phyloP scores from a whole-genome alignment of 2,329 filamentous ascomycete species.

The Ilyonectria sp. region DNA sequence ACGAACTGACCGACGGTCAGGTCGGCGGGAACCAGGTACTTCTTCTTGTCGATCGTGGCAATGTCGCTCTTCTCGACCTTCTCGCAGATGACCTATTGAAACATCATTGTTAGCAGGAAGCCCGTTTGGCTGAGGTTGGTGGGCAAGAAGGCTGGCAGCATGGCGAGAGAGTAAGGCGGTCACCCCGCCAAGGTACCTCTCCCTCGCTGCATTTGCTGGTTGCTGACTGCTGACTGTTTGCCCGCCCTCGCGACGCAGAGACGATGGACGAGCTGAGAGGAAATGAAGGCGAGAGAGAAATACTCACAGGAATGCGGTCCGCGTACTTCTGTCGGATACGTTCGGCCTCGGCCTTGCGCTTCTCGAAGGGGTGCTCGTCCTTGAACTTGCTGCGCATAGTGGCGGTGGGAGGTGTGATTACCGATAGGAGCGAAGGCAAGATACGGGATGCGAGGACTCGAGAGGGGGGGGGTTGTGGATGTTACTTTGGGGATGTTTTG shows the following conservation, averaged over 20 bases:
- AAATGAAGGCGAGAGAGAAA: conserved; percentile 27
- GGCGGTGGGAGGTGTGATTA: conserved; percentile 55
- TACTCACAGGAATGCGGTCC: conserved; percentile 95
- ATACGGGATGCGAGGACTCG: conserved; percentile 2
- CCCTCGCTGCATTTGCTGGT: conserved; percentile 8
- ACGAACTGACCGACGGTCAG: conserved; percentile 99
- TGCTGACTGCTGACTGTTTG: not conserved
- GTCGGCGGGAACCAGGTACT: conserved; percentile 97
- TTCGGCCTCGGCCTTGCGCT: conserved; percentile 99
- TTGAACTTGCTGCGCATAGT: conserved; percentile 99
- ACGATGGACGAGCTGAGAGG: conserved; percentile 1
- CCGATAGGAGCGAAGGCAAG: conserved; percentile 28
- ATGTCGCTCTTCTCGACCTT: conserved; percentile 99
- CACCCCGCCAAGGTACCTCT: conserved; percentile 34
- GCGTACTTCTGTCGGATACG: conserved; percentile 99
- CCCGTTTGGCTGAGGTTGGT: not conserved
- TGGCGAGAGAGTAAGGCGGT: conserved; percentile 31
- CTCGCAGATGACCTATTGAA: conserved; percentile 92
- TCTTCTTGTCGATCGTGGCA: conserved; percentile 99
- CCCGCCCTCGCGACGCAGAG: not conserved
- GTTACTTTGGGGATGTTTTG: conserved; percentile 12
- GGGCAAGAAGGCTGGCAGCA: conserved; percentile 1
- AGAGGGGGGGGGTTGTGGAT: conserved; percentile 5
- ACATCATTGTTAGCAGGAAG: conserved; percentile 15
- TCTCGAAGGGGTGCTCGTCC: conserved; percentile 99